These are phyloP conservation scores for Podaxis sp. DNA, from an alignment of 768 basidiomycete species.

Conservation along the genomic window DNA sequence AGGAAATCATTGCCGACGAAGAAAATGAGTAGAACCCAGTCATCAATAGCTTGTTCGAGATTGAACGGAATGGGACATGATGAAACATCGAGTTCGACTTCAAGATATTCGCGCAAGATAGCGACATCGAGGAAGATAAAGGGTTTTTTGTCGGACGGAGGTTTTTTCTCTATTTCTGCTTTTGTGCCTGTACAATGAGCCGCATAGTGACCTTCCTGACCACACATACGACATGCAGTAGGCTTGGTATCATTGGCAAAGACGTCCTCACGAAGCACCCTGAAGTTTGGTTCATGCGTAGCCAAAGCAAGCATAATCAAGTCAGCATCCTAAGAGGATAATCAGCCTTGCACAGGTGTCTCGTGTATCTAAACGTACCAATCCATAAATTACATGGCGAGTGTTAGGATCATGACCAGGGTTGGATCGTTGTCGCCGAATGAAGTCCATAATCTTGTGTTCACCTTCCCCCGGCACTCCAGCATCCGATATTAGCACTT, in stretches of 20 bases:
- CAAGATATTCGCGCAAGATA: constrained; percentile 94
- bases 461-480: constrained; percentile 98
- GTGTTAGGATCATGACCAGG: constrained; percentile 94
- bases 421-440: constrained; percentile 84
- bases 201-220: constrained; percentile 92
- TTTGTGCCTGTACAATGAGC: constrained; percentile 87
- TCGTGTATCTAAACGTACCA: constrained; percentile 47
- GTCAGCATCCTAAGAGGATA: constrained; percentile 81
- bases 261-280: constrained; percentile 96
- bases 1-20: constrained; percentile 99
- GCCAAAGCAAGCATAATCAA: constrained; percentile 98
- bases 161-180: constrained; percentile 65
- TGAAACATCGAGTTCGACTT: constrained; percentile 89
- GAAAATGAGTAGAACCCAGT: constrained; percentile 99
- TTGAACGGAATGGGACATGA: constrained; percentile 79
- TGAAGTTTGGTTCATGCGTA: constrained; percentile 98
- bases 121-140: constrained; percentile 99
- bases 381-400: constrained; percentile 93
- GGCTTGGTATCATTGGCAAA: constrained; percentile 79
- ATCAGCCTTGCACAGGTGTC: constrained; percentile 11
- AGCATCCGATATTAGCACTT: constrained; percentile 96
- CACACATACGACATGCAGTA: constrained; percentile 86
- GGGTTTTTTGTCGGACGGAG: constrained; percentile 78
- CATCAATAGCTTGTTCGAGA: constrained; percentile 96
- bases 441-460: constrained; percentile 99